A percentile compares a stretch with the other conserved stretches of the same genome.
Conservation (phyloP, 164 flowering plant genomes). For the Macadamia integrifolia region DNA sequence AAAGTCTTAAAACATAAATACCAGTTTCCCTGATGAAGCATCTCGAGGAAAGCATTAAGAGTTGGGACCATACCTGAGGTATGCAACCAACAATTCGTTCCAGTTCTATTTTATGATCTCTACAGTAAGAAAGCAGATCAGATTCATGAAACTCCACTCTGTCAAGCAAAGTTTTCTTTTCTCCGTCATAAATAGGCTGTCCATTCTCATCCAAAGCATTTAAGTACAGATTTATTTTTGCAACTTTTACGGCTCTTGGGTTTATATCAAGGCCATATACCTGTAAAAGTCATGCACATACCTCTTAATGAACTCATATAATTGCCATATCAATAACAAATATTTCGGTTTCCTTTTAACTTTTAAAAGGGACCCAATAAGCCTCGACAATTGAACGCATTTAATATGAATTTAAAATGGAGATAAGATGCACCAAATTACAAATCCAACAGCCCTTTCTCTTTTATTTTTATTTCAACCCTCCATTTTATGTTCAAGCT, state of each 20-base stretch:
- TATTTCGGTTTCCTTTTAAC: not conserved
- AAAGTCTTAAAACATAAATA: not conserved
- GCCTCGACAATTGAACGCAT: not conserved
- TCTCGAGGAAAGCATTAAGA: not conserved
- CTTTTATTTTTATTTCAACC: no score
- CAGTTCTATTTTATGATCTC: slow-evolving; percentile 66
- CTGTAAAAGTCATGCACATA: slow-evolving; percentile 30
- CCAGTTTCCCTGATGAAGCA: not conserved
- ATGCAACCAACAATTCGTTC: slow-evolving; percentile 98
- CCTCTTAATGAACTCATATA: not conserved
- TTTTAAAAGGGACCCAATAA: not conserved
- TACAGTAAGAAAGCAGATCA: slow-evolving; percentile 81
- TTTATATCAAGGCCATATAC: slow-evolving; percentile 97
- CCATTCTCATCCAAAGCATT: slow-evolving; percentile 93
- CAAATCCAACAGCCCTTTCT: no score
- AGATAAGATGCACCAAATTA: not conserved
- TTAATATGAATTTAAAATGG: not conserved
- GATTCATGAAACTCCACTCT: slow-evolving; percentile 98
- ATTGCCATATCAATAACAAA: not conserved
- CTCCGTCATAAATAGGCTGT: slow-evolving; percentile 65
- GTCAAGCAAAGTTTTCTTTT: slow-evolving; percentile 82
- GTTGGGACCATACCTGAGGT: slow-evolving; percentile 70
- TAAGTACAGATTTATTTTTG: slow-evolving; percentile 85
- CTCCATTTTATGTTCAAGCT: no score
- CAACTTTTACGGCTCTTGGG: slow-evolving; percentile 91